Evolutionary conservation across 345 rosid genomes (phyloP), one percentile per base, ranked within the genome.

Genomic region (Raphanus raphanistrum): DNA sequence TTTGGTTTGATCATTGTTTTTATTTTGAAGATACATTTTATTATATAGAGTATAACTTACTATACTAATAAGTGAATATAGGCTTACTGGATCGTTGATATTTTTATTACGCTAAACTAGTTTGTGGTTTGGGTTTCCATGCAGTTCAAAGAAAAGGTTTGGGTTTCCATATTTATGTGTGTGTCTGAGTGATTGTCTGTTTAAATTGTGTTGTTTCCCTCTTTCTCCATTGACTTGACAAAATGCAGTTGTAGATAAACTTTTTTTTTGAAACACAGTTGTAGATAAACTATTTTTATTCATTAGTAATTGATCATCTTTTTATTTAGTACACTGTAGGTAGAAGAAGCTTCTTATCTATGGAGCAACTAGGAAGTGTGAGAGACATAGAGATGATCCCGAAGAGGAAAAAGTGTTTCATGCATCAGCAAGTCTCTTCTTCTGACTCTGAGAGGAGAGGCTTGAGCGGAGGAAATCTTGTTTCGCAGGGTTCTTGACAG

Each of bases 371-470:
- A 29, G 45, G 29, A 41, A 74, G 29, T 28, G 31, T 27, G 17
- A 36, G 29, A 55, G 31, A 36, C 59, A 57, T 38, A 29, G 58
- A 75, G 48, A 66, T 75, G 66, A 38, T 66, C 66, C 43, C 21
- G 33, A 13, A 4, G 33, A 5, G 5, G 27, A 9, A 13, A 58
- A 58, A 45, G 16, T 29, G 33, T 41, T 67, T 75, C 79, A 67
- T 29, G 48, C 36, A 67, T 36, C 17, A 3, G 65, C 65, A 1
- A 67, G 29, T 16, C 52, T 59, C 27, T 67, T 58, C 61, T 15
- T 68, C 6, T 31, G 4, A 32, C 33, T 68, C 10, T 31, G 7
- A 15, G 32, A 67, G 21, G 41, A 29, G 10, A 68, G 10, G 15
- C 45, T 41, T 29, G 73, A 67, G 12, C 48, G 4, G 5, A 68